These are phyloP conservation scores for Drechslerella stenobrocha DNA, from an alignment of 2,329 filamentous ascomycete genomes.

Conservation along the genomic window DNA sequence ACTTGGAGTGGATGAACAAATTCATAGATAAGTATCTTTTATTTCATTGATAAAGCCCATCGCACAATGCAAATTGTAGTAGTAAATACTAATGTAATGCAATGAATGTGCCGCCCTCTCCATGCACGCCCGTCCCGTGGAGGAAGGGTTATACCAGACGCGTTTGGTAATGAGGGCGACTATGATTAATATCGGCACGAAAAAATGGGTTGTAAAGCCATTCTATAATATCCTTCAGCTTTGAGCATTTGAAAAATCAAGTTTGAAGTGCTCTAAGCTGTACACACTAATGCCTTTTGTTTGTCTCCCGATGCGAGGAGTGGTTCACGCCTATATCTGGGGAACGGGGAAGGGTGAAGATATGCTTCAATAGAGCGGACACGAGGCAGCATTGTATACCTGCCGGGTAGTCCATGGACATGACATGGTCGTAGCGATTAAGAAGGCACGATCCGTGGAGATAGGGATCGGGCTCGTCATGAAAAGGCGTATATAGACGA, in stretches of 20 bases:
- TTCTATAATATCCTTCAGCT: slow-evolving; percentile 52
- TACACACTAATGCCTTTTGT: slow-evolving; percentile 60
- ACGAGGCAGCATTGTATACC: not conserved
- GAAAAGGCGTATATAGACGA: slow-evolving; percentile 21
- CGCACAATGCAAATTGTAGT: too few relatives aligned
- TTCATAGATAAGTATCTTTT: too few relatives aligned
- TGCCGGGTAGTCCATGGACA: not conserved
- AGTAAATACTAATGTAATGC: too few relatives aligned
- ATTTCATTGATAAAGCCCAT: too few relatives aligned
- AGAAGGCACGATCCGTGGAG: slow-evolving; percentile 7
- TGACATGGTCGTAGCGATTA: slow-evolving; percentile 27
- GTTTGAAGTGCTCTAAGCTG: slow-evolving; percentile 60
- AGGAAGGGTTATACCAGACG: slow-evolving; percentile 55
- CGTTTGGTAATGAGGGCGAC: slow-evolving; percentile 68
- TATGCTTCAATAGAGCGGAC: not conserved
- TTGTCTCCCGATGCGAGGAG: not conserved
- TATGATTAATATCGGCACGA: slow-evolving; percentile 60
- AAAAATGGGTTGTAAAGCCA: slow-evolving; percentile 54
- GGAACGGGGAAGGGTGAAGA: slow-evolving; percentile 11
- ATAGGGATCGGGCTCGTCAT: slow-evolving; percentile 25
- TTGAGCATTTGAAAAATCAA: slow-evolving; percentile 50
- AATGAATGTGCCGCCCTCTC: slow-evolving; percentile 63
- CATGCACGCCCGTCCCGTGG: slow-evolving; percentile 66
- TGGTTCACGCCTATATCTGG: slow-evolving; percentile 14
- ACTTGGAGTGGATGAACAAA: too few relatives aligned